Conservation (phyloP, 495 filamentous ascomycete genomes). For the Podospora bellae-mahoneyi region DNA sequence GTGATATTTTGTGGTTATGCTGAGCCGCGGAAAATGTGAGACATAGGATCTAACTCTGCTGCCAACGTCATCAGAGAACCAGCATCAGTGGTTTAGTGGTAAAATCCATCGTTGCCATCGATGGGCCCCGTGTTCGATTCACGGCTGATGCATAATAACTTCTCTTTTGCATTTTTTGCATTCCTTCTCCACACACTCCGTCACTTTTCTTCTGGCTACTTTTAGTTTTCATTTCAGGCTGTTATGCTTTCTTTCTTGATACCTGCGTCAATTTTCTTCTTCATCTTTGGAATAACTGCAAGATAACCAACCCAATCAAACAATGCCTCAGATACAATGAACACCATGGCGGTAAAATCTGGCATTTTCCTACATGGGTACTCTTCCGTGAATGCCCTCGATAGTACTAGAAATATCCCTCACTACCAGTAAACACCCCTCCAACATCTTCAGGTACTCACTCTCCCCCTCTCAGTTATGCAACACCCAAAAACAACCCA, state of each 20-base stretch:
- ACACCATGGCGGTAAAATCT: no score
- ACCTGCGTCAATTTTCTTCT: no score
- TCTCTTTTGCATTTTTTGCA: background rate
- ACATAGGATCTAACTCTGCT: background rate
- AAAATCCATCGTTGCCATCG: constrained; percentile 54
- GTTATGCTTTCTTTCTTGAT: background rate
- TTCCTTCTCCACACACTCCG: background rate
- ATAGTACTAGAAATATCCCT: no score
- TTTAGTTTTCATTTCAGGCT: background rate
- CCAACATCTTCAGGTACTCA: background rate
- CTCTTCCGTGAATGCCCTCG: no score
- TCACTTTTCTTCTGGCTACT: background rate
- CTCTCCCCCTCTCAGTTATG: background rate
- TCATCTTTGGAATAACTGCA: no score
- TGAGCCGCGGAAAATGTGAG: no score
- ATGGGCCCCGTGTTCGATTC: constrained; percentile 53
- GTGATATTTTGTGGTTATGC: no score
- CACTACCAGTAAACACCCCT: background rate
- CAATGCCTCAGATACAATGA: no score
- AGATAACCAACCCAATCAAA: no score
- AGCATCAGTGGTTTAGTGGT: constrained; percentile 49
- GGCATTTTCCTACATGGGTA: no score
- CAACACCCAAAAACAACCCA: background rate
- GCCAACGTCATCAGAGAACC: background rate
- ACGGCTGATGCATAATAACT: constrained; percentile 40